phyloP scores from a whole-genome alignment of 2,329 filamentous ascomycete genomes.

The Cryoendolithus antarcticus region DNA sequence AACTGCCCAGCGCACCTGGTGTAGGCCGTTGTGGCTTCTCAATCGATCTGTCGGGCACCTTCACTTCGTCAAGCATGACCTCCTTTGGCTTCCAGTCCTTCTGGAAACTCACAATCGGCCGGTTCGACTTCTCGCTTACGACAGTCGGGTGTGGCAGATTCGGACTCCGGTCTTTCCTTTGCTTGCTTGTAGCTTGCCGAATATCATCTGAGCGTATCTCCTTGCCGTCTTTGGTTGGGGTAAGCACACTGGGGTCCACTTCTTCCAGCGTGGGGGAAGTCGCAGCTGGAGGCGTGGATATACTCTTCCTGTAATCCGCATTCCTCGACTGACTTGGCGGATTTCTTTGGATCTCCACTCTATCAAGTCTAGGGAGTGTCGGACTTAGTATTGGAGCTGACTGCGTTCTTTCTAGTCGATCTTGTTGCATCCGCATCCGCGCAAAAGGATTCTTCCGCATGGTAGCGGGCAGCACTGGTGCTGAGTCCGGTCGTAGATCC shows the following conservation, averaged over 20 bases:
- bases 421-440: conserved; percentile 44
- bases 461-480: conserved; percentile 25
- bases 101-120: conserved; percentile 96
- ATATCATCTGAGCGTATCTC: conserved; percentile 84
- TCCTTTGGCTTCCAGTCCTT: conserved; percentile 66
- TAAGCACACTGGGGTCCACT: conserved; percentile 3
- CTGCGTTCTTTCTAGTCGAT: conserved; percentile 31
- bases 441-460: conserved; percentile 55
- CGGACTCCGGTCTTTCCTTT: conserved; percentile 69
- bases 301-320: conserved; percentile 64
- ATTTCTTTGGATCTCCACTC: conserved; percentile 71
- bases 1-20: too few relatives aligned
- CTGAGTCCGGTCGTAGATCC: conserved; percentile 18
- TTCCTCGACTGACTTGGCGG: conserved; percentile 73
- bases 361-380: conserved; percentile 24
- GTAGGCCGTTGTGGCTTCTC: too few relatives aligned
- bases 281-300: conserved; percentile 26
- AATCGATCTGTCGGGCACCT: conserved; percentile 2
- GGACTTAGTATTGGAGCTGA: conserved; percentile 31
- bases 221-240: conserved; percentile 56
- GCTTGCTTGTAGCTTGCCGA: conserved; percentile 79
- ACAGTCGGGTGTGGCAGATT: conserved; percentile 80
- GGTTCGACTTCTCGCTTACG: conserved; percentile 79
- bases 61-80: conserved; percentile 53
- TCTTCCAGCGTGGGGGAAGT: conserved; percentile 14